These are phyloP conservation scores for Populus pruinosa DNA, from an alignment of 345 rosid species.

Conservation along the genomic window DNA sequence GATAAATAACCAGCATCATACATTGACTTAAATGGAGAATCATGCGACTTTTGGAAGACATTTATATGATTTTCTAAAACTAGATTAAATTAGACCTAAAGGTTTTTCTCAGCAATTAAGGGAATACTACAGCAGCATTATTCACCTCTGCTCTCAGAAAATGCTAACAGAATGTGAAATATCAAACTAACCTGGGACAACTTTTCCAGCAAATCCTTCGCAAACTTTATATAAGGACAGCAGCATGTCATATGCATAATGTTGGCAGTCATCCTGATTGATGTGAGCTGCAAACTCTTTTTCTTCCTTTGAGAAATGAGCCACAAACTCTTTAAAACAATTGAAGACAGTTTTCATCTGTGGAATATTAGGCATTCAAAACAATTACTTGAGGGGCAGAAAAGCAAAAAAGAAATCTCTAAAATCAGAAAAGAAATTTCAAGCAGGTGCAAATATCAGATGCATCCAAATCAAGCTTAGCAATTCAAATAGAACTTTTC, in stretches of 20 bases:
- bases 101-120: not conserved
- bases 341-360: conserved; percentile 71
- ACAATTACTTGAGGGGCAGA: not conserved
- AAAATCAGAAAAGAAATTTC: not conserved
- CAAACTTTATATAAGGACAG: conserved; percentile 78
- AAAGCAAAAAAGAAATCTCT: not conserved
- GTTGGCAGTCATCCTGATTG: conserved; percentile 40
- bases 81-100: not conserved
- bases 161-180: not conserved
- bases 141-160: not conserved
- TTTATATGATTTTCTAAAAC: too few species aligned
- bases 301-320: not conserved
- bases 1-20: too few species aligned
- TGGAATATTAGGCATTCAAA: conserved; percentile 7
- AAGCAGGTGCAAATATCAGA: not conserved
- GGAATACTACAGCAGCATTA: not conserved
- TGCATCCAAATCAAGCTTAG: not conserved
- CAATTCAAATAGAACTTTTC: not conserved
- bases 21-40: too few species aligned
- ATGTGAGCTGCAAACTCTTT: conserved; percentile 41
- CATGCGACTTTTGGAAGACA: not conserved
- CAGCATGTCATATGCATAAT: conserved; percentile 54
- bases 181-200: conserved; percentile 51
- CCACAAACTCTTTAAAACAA: conserved; percentile 25
- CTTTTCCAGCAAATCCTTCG: conserved; percentile 83